A percentile compares a stretch with the other conserved stretches of the same genome.
Conservation (phyloP, 345 rosid genomes). For the Sapria himalayana region DNA sequence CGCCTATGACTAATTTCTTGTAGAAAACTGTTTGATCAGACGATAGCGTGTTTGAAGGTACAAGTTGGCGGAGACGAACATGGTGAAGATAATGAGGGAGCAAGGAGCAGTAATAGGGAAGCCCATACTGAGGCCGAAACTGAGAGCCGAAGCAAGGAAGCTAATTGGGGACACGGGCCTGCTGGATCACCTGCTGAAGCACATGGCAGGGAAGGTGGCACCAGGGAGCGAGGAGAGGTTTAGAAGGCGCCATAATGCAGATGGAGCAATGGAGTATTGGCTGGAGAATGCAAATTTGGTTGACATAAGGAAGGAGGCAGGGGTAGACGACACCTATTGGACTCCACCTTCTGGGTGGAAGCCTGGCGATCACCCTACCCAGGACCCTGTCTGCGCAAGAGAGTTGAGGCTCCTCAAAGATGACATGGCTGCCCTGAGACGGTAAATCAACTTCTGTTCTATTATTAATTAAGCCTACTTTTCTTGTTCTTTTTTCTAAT, state of each 20-base stretch:
- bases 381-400: slow-evolving; percentile 59
- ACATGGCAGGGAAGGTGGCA: slow-evolving; percentile 87
- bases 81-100: slow-evolving; percentile 73
- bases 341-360: slow-evolving; percentile 90
- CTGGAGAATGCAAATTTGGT: slow-evolving; percentile 58
- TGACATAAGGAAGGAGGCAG: slow-evolving; percentile 54
- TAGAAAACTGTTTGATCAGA: neutral
- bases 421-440: slow-evolving; percentile 22
- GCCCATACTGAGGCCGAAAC: slow-evolving; percentile 49
- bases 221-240: slow-evolving; percentile 81
- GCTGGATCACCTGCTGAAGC: slow-evolving; percentile 80
- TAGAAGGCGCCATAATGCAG: slow-evolving; percentile 70
- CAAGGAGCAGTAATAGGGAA: slow-evolving; percentile 47
- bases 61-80: slow-evolving; percentile 58
- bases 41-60: slow-evolving; percentile 26
- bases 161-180: slow-evolving; percentile 90
- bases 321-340: slow-evolving; percentile 87
- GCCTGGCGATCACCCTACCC: slow-evolving; percentile 63
- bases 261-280: slow-evolving; percentile 98
- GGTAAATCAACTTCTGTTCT: slow-evolving; percentile 13
- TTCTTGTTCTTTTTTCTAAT: neutral
- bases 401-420: slow-evolving; percentile 37
- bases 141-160: slow-evolving; percentile 68
- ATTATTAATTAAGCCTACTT: neutral
- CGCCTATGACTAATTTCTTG: neutral